Conservation (phyloP, 2,329 filamentous ascomycete genomes). For the Fusarium coicis region DNA sequence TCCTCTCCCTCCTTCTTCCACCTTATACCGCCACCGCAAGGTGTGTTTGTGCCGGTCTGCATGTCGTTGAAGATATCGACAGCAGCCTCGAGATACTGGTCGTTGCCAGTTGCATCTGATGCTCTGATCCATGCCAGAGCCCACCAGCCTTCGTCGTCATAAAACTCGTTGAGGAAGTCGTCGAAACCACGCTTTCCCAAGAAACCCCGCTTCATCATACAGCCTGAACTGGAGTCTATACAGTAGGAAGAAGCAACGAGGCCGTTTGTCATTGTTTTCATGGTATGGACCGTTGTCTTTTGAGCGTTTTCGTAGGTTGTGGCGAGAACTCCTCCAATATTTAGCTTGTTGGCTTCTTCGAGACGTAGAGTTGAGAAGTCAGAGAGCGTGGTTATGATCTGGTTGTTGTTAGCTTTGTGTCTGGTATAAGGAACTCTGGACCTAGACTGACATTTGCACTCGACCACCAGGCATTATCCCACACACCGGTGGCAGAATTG, state of each 20-base stretch:
- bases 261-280: slow-evolving; percentile 54
- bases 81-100: slow-evolving; percentile 64
- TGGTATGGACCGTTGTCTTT: slow-evolving; percentile 49
- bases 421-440: neutral
- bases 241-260: slow-evolving; percentile 54
- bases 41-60: slow-evolving; percentile 57
- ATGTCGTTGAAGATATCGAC: slow-evolving; percentile 67
- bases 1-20: slow-evolving; percentile 62
- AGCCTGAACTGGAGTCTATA: slow-evolving; percentile 43
- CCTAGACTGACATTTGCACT: slow-evolving; percentile 63
- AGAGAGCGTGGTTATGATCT: slow-evolving; percentile 66
- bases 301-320: slow-evolving; percentile 61
- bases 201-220: slow-evolving; percentile 50
- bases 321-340: slow-evolving; percentile 53
- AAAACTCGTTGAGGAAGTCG: slow-evolving; percentile 63
- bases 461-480: slow-evolving; percentile 79
- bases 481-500: slow-evolving; percentile 68
- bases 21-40: slow-evolving; percentile 65
- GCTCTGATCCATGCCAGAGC: slow-evolving; percentile 67
- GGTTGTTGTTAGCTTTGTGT: slow-evolving; percentile 1
- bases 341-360: slow-evolving; percentile 49
- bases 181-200: slow-evolving; percentile 47
- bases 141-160: slow-evolving; percentile 75
- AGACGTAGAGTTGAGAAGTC: slow-evolving; percentile 59
- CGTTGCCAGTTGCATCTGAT: slow-evolving; percentile 64